phyloP scores from a whole-genome alignment of 768 basidiomycete genomes.

The Mycena latifolia region DNA sequence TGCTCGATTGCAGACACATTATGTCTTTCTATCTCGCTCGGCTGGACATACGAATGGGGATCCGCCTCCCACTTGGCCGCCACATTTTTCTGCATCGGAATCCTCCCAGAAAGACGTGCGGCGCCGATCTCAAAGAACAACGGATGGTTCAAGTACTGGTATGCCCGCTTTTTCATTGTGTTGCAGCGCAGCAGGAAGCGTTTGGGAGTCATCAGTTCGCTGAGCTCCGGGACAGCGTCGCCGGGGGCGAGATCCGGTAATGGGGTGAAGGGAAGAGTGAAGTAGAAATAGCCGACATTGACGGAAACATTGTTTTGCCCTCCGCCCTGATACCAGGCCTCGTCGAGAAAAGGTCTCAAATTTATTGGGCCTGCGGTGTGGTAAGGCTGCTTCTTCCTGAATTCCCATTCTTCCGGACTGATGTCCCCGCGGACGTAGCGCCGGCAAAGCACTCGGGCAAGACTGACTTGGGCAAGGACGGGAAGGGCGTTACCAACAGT shows the following conservation, averaged over 20 bases:
- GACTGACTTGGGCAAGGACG: too few relatives aligned
- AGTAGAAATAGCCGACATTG: slow-evolving; percentile 57
- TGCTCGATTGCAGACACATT: slow-evolving; percentile 45
- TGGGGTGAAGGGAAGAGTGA: slow-evolving; percentile 62
- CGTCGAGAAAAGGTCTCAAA: slow-evolving; percentile 62
- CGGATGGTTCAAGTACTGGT: slow-evolving; percentile 53
- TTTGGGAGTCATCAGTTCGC: slow-evolving; percentile 55
- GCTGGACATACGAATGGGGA: slow-evolving; percentile 33
- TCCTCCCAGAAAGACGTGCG: slow-evolving; percentile 38
- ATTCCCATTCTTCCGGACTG: slow-evolving; percentile 64
- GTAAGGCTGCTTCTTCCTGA: slow-evolving; percentile 62
- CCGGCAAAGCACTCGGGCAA: slow-evolving; percentile 63
- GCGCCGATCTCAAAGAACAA: slow-evolving; percentile 58
- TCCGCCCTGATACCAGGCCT: slow-evolving; percentile 58
- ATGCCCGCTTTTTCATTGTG: slow-evolving; percentile 51
- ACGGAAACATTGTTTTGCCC: slow-evolving; percentile 59
- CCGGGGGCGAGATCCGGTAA: slow-evolving; percentile 51
- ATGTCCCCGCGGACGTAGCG: slow-evolving; percentile 63
- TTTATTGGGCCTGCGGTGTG: slow-evolving; percentile 63
- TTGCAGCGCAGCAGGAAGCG: slow-evolving; percentile 62
- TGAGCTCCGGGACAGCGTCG: slow-evolving; percentile 53
- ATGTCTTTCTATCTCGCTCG: slow-evolving; percentile 21
- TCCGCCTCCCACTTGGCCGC: slow-evolving; percentile 34
- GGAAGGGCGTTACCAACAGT: slow-evolving; percentile 67
- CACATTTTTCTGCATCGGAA: slow-evolving; percentile 41